A percentile compares a stretch with the other conserved stretches of the same genome.
Evolutionary conservation across 768 basidiomycete genomes (phyloP).

Genomic region (Tylopilus plumbeoviolaceoides): DNA sequence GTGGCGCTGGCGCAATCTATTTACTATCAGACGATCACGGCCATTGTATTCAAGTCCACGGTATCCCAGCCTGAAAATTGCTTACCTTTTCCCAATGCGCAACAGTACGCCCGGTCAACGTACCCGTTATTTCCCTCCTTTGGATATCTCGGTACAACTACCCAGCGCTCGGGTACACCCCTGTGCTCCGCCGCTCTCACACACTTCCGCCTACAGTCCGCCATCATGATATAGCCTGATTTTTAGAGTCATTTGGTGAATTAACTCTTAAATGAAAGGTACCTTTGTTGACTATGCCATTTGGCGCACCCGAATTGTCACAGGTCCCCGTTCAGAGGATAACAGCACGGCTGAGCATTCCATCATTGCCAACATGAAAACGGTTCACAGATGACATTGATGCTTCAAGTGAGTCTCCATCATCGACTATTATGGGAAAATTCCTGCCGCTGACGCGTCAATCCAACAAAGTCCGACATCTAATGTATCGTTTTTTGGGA

Average conservation of each 20-base stretch:
- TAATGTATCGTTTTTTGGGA: slow-evolving; percentile 3
- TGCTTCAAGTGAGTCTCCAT: slow-evolving; percentile 3
- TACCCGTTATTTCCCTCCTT: slow-evolving; percentile 20
- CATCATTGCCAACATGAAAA: slow-evolving; percentile 11
- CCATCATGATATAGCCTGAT: slow-evolving; percentile 5
- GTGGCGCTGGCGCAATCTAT: slow-evolving; percentile 25
- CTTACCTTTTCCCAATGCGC: slow-evolving; percentile 15
- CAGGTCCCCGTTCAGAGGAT: slow-evolving; percentile 16
- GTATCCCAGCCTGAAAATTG: slow-evolving; percentile 10
- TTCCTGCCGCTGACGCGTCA: slow-evolving; percentile 18
- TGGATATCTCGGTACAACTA: slow-evolving; percentile 15
- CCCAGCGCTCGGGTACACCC: slow-evolving; percentile 15
- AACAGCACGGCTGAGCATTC: not conserved
- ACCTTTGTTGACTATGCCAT: not conserved
- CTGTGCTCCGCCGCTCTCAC: slow-evolving; percentile 22
- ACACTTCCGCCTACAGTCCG: slow-evolving; percentile 18
- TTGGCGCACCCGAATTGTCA: slow-evolving; percentile 9
- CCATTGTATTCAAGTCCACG: slow-evolving; percentile 12
- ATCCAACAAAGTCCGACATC: slow-evolving; percentile 22
- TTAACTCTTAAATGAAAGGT: slow-evolving; percentile 14
- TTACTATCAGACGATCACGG: slow-evolving; percentile 22
- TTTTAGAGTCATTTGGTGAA: slow-evolving; percentile 5
- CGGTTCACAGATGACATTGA: slow-evolving; percentile 1
- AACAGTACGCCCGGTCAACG: slow-evolving; percentile 15
- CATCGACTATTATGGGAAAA: slow-evolving; percentile 18